Base-by-base conservation (phyloP, 2,329 filamentous ascomycete genomes). In the Paradendryphiella salina region DNA sequence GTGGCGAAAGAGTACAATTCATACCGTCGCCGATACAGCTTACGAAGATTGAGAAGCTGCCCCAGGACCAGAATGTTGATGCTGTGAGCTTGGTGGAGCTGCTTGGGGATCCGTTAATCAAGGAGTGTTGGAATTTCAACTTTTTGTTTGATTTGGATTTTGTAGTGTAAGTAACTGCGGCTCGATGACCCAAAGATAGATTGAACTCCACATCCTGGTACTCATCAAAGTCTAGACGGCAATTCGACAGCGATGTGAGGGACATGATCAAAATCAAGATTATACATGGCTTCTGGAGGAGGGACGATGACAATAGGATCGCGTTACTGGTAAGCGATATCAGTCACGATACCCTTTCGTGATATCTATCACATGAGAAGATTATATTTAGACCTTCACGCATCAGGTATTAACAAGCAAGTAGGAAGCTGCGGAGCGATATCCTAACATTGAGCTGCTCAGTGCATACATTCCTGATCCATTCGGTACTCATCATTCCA, bases 401-500 rank as follows among this genome's bases (percentile, higher is more conserved):
- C 2, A 10, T 5, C 8, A 18, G 11, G 31, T 28, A 37, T 54
- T 62, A 41, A 67, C 28, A 20, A 8, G 23, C 13, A 6, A 61
- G 5, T 46, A 90, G 86, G 78, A 85, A 67, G 78, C 82, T 61
- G 85, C 85, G 40, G 69, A 77, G 11, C 77, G 77, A 11, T 85
- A 87, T 64, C 66, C 78, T 2, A 93, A 94, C 66, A 81, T 94
- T 17, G 78, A 83, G 17, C 78, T 91, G 1, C 85, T 91, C 54
- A 77, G 82, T 13, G 90, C 90, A 0, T 90, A 85, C 52, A 87
- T 96, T 81, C 88, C 90, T 0, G 88, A 93, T 66, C 83, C 86
- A 57, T 95, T 91, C 66, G 91, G 91, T 2, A 96, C 90, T 0
- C 91, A 96, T 71, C 90, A 86, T 65, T 81, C 88, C 10, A 94